These are phyloP conservation scores for Pythium monospermum DNA, from an alignment of 352 stramenopile species.

Conservation along the genomic window DNA sequence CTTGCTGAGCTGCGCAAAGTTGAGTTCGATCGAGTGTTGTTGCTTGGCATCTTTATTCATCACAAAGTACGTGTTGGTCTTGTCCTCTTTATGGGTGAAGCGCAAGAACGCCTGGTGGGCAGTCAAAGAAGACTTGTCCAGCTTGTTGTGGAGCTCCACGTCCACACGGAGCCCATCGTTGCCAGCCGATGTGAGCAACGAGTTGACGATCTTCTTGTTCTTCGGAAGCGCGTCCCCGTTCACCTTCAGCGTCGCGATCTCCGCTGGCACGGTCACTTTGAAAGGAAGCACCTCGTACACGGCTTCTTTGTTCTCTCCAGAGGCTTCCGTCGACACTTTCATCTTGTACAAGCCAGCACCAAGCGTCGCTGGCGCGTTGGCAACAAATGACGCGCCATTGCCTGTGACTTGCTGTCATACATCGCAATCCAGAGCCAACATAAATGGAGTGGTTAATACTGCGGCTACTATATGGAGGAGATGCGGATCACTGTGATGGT, in stretches of 20 bases:
- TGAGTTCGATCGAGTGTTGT: slow-evolving; percentile 36
- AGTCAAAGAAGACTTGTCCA: slow-evolving; percentile 47
- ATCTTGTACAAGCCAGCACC: slow-evolving; percentile 76
- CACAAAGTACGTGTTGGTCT: slow-evolving; percentile 73
- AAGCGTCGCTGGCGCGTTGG: slow-evolving; percentile 40
- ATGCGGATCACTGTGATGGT: too few species aligned
- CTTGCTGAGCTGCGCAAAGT: slow-evolving; percentile 67
- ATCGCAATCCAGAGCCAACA: too few species aligned
- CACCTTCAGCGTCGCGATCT: slow-evolving; percentile 42
- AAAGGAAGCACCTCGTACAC: slow-evolving; percentile 63
- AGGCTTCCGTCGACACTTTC: slow-evolving; percentile 49
- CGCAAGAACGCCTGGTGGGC: slow-evolving; percentile 79
- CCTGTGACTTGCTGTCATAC: slow-evolving; percentile 60
- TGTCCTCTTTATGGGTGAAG: slow-evolving; percentile 51
- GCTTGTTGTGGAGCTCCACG: slow-evolving; percentile 47
- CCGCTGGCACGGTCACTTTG: slow-evolving; percentile 68
- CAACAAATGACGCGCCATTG: slow-evolving; percentile 55
- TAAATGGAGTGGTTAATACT: too few species aligned
- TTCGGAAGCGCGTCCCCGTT: slow-evolving; percentile 47
- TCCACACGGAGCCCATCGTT: slow-evolving; percentile 54
- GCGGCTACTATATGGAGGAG: too few species aligned
- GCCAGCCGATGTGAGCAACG: slow-evolving; percentile 52
- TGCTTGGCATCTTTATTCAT: slow-evolving; percentile 37
- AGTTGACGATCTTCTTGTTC: slow-evolving; percentile 48
- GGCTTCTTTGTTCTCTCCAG: slow-evolving; percentile 35